Evolutionary conservation across 1,284 basidiomycete genomes (phyloP), one percentile per base, ranked within the genome.

Genomic region (Pyrrhoderma lamaoense): DNA sequence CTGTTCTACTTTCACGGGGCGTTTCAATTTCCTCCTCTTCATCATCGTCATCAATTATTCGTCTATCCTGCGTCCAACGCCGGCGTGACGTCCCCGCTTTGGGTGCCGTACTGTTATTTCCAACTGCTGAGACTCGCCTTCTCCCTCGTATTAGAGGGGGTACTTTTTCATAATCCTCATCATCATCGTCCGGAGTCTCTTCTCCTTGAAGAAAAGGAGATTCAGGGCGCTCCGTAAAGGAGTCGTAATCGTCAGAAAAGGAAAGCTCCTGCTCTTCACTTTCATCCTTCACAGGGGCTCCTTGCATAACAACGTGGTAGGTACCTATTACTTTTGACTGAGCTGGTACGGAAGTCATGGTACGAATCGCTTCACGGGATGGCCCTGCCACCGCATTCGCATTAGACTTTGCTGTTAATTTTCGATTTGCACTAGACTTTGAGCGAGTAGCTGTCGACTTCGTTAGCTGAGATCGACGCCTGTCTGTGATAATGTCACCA

Each of bases 211-310:
- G 59, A 58, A 14, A 57, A 58, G 13, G 62, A 61, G 25, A 57
- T 31, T 31, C 27, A 31, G 5, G 27, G 5, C 27, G 27, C 11
- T 31, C 27, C 11, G 27, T 58, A 5, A 53, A 54, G 35, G 56
- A 14, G 16, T 42, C 25, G 4, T 51, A 55, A 1, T 56, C 57
- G 31, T 54, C 59, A 7, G 46, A 40, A 5, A 5, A 11, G 7
- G 27, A 31, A 31, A 31, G 27, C 7, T 31, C 27, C 5, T 5
- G 5, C 14, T 67, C 67, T 0, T 61, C 49, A 19, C 66, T 67
- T 57, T 74, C 72, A 53, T 74, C 70, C 55, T 74, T 73, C 36
- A 73, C 65, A 16, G 71, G 72, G 2, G 71, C 64, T 14, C 27
- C 38, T 45, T 74, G 64, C 16, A 74, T 63, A 2, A 71, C 60